A percentile compares a stretch with the other conserved stretches of the same genome.
phyloP scores from a whole-genome alignment of 2,329 filamentous ascomycete genomes.

The Exophiala aquamarina region DNA sequence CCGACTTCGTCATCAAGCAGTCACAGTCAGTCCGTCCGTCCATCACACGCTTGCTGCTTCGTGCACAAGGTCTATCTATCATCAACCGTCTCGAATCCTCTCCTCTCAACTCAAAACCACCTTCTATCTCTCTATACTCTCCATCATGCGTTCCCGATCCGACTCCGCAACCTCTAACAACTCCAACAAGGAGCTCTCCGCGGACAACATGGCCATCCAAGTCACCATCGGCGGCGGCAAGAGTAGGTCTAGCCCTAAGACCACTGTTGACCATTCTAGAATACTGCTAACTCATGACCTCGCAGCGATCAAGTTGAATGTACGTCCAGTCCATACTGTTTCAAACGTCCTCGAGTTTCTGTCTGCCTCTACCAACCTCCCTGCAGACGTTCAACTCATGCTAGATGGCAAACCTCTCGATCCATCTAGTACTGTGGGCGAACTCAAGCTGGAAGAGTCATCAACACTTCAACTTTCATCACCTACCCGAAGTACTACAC shows the following conservation, averaged over 20 bases:
- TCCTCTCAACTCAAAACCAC: conserved; percentile 28
- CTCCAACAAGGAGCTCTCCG: conserved; percentile 43
- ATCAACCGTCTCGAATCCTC: conserved; percentile 3
- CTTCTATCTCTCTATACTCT: conserved; percentile 1
- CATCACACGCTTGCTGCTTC: conserved; percentile 2
- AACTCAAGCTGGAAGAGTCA: conserved; percentile 26
- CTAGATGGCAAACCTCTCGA: conserved; percentile 58
- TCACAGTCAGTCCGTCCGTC: conserved; percentile 4
- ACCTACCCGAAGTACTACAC: conserved; percentile 32
- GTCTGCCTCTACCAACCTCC: conserved; percentile 56
- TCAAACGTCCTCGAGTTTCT: conserved; percentile 57
- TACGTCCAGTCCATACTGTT: conserved; percentile 55
- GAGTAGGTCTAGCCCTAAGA: conserved; percentile 46
- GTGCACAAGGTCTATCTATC: no score
- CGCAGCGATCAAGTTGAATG: conserved; percentile 57
- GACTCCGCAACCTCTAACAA: conserved; percentile 19
- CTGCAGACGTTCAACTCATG: conserved; percentile 54
- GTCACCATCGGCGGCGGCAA: conserved; percentile 59
- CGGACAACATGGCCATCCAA: conserved; percentile 61
- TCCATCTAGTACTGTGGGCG: conserved; percentile 27
- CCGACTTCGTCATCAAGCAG: not conserved
- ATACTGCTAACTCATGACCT: conserved; percentile 13
- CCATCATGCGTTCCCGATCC: conserved; percentile 25
- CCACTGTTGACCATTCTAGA: conserved; percentile 27
- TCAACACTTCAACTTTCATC: conserved; percentile 38